Base-by-base conservation (phyloP, 495 filamentous ascomycete species). In the Cercophora newfieldiana region DNA sequence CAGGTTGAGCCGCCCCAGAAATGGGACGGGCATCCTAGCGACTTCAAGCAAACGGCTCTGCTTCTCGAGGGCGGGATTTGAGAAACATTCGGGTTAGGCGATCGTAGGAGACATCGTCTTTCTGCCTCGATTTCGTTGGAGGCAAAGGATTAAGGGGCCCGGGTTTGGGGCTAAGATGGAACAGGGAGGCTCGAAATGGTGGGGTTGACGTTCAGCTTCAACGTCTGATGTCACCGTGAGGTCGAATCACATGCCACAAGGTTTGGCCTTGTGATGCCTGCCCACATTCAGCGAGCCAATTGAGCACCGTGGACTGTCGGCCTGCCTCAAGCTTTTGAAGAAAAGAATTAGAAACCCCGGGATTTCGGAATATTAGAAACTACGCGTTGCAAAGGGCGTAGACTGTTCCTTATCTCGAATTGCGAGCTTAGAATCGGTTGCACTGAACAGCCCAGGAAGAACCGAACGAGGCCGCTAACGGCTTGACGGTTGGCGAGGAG, bases 1-100 rank as follows among this genome's bases (percentile, higher is more conserved):
- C 86, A 89, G 83, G 69, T 91, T 88, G 59, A 97, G 81, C 64
- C 93, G 88, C 54, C 92, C 92, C 67, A 97, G 86, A 67, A 97
- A 90, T 7, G 93, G 93, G 47, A 96, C 85, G 51, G 87, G 83
- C 74, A 91, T 87, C 84, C 89, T 93, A 70, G 64, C 67, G 29
- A 54, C 25, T 66, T 59, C 44, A 25, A n/a, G n/a, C n/a, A n/a
- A 54, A 44, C 24, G 21, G 24, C 5, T 19, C 47, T 30, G 37
- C 37, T 14, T 14, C 12, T 44, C 37, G 10, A 44, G 4, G 12
- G 37, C 4, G 2, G 37, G 12, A 14, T 8, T 16, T 44, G 37
- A 16, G 12, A 44, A 16, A 16, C 12, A 14, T 14, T 44, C 4
- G 10, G 12, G 37, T 16, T 44, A 44, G 37, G 37, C 10, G 37